Base-by-base conservation (phyloP, 129 eudicot species). In the Solidago caesia region DNA sequence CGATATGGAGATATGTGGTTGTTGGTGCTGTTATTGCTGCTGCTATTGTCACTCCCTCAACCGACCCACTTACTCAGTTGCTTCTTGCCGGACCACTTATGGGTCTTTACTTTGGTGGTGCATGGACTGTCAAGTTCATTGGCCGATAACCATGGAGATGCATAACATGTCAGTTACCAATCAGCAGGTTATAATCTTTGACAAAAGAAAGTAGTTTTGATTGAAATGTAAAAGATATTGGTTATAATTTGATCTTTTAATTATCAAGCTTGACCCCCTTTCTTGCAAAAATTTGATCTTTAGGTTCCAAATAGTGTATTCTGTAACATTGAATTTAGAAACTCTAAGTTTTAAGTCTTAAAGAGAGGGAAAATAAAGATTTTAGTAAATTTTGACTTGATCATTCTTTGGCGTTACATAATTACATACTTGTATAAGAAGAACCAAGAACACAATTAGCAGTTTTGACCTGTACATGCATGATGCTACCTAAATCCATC, bases 1-100 rank as follows among this genome's bases (percentile, higher is more conserved):
- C 98, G 3, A 88, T 93, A 26, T 93, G 98, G 98, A 86, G 98
- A 90, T 93, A 93, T 15, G 97, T 93, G 39, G 98, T 93, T 48
- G 98, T 93, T 21, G 98, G 98, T 11, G 88, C 97, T 2, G 98
- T 93, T 12, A 73, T 93, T 70, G 98, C 96, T 41, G 97, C 98
- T 13, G 98, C 98, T 51, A 83, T 93, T 48, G 92, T 93, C 55
- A 93, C 98, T 13, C 98, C 98, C 5, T 93, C 98, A 33, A 93
- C 97, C 3, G 98, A 90, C 77, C 98, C 97, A 44, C 88, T 93
- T 45, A 93, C 98, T 14, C 98, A 90, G 83, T 26, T 93, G 82
- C 98, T 93, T 80, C 77, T 93, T 13, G 98, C 98, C 0, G 98
- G 92, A 6, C 98, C 98, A 21, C 98, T 93, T 53, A 60, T 93